Conservation (phyloP, 805 yeast species). For the Tetrapisispora namnaoensis region DNA sequence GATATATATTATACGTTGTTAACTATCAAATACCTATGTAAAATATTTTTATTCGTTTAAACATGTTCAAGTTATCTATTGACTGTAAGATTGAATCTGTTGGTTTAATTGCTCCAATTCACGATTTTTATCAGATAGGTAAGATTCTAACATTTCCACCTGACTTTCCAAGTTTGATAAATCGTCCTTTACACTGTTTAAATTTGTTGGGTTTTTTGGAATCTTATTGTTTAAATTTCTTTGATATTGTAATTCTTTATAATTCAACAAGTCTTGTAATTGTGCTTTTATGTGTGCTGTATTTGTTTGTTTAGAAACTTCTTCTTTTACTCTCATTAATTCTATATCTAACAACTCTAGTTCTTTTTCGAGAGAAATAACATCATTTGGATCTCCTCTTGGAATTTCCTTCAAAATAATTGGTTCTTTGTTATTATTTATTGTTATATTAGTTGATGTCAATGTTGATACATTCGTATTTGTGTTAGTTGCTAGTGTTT, state of each 20-base stretch:
- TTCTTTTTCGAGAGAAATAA: conserved; percentile 71
- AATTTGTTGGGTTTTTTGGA: conserved; percentile 20
- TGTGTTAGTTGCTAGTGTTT: conserved; percentile 25
- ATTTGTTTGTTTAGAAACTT: conserved; percentile 17
- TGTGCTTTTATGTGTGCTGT: conserved; percentile 42
- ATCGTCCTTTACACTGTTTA: conserved; percentile 49
- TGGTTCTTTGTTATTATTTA: conserved; percentile 2
- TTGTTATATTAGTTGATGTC: conserved; percentile 29
- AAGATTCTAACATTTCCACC: conserved; percentile 61
- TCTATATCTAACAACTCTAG: conserved; percentile 64
- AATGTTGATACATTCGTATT: conserved; percentile 37
- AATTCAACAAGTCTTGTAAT: conserved; percentile 70
- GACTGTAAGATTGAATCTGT: conserved; percentile 3
- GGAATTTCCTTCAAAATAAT: conserved; percentile 2
- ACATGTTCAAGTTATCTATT: not conserved
- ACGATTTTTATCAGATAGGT: conserved; percentile 46
- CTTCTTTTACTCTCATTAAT: conserved; percentile 46
- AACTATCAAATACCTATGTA: not conserved
- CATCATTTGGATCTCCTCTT: conserved; percentile 38
- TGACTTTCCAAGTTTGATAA: conserved; percentile 68
- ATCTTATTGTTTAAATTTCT: not conserved
- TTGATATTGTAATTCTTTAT: conserved; percentile 47
- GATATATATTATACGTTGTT: not conserved
- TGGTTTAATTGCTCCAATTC: conserved; percentile 37
- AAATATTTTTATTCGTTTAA: not conserved